A percentile compares a stretch with the other conserved stretches of the same genome.
phyloP scores from a whole-genome alignment of 2,329 filamentous ascomycete genomes.

The Mycosphaerella sp. region DNA sequence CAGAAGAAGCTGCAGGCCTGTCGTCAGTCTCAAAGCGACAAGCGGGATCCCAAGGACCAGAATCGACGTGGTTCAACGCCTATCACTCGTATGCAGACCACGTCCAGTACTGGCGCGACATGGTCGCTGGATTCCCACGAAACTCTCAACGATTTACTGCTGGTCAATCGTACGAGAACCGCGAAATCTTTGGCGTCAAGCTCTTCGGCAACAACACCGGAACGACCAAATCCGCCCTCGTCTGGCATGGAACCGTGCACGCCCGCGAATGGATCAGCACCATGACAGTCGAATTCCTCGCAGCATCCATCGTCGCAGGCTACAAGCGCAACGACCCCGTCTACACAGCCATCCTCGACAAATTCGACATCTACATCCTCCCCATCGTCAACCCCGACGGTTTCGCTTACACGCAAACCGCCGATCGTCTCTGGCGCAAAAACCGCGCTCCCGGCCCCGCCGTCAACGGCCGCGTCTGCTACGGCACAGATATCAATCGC shows the following conservation, averaged over 20 bases:
- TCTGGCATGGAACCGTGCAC: constrained; percentile 24
- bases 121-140: constrained; percentile 19
- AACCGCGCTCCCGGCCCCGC: constrained; percentile 41
- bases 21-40: constrained; percentile 12
- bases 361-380: constrained; percentile 24
- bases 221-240: constrained; percentile 18
- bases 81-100: constrained; percentile 26
- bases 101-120: constrained; percentile 22
- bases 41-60: constrained; percentile 15
- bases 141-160: constrained; percentile 23
- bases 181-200: constrained; percentile 23
- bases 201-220: constrained; percentile 22
- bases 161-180: constrained; percentile 21
- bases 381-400: constrained; percentile 36
- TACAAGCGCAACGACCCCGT: constrained; percentile 19
- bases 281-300: constrained; percentile 26
- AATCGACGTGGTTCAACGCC: constrained; percentile 21
- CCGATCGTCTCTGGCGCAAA: constrained; percentile 56
- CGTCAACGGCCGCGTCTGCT: constrained; percentile 36
- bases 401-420: constrained; percentile 54
- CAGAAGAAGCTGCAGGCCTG: constrained; percentile 9
- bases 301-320: constrained; percentile 23
- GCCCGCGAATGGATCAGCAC: constrained; percentile 26
- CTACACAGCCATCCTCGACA: constrained; percentile 17
- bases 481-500: constrained; percentile 52